Percentiles rank a stretch among this genome's conserved stretches.
Conservation (phyloP, 352 stramenopile genomes). For the Phytophthora lateralis region DNA sequence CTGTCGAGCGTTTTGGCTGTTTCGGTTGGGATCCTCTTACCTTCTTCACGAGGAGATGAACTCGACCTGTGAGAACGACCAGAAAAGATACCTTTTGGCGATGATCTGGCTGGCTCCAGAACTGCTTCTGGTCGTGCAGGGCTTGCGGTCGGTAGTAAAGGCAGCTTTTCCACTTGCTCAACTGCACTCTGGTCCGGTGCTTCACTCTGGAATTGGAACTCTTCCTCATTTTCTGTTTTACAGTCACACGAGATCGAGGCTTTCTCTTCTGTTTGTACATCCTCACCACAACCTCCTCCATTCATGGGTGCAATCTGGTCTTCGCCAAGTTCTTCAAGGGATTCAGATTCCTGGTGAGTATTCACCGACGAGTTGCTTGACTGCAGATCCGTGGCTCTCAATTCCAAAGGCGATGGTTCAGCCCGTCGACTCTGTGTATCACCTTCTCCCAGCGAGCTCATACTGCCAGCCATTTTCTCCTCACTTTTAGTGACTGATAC, state of each 20-base stretch:
- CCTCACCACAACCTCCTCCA: neutral
- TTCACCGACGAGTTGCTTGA: neutral
- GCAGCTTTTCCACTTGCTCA: conserved; percentile 7
- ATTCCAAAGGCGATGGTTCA: neutral
- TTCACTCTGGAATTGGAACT: neutral
- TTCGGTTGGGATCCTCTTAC: conserved; percentile 3
- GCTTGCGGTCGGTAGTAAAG: conserved; percentile 15
- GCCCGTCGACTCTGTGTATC: neutral
- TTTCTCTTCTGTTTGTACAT: neutral
- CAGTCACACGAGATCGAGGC: neutral
- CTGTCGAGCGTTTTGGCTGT: conserved; percentile 38
- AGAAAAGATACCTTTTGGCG: neutral
- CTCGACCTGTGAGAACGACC: conserved; percentile 3
- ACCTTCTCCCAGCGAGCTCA: neutral
- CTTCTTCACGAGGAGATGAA: conserved; percentile 1
- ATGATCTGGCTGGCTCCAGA: neutral
- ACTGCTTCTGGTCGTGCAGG: conserved; percentile 6
- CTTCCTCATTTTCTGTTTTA: conserved; percentile 7
- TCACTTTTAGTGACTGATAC: neutral
- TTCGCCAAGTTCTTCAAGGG: neutral
- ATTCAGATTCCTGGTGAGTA: neutral
- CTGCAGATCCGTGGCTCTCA: neutral
- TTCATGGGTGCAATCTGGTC: neutral
- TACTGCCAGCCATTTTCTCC: neutral
- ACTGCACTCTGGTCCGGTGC: neutral